Percentiles rank a stretch among this genome's conserved stretches.
These are phyloP conservation scores for Boeremia lycopersici DNA, from an alignment of 2,329 filamentous ascomycete species.

Conservation along the genomic window DNA sequence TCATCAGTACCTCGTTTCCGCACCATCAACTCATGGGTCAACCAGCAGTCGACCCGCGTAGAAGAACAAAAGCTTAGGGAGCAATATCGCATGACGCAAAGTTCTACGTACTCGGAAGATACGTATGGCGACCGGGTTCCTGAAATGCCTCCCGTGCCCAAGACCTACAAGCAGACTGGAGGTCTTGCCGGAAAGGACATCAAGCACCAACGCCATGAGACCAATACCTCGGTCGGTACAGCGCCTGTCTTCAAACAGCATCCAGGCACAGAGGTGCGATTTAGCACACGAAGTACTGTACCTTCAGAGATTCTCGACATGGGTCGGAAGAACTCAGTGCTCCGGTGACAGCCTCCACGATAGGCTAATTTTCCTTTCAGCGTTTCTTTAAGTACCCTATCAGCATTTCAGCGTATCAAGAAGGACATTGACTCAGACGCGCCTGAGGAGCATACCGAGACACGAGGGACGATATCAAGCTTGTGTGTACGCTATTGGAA, in stretches of 20 bases:
- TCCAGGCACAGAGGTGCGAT: constrained; percentile 48
- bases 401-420: constrained; percentile 14
- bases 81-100: constrained; percentile 41
- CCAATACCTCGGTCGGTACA: constrained; percentile 39
- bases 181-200: constrained; percentile 40
- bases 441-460: neutral
- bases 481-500: constrained; percentile 4
- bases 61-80: constrained; percentile 45
- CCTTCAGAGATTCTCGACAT: constrained; percentile 48
- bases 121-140: constrained; percentile 34
- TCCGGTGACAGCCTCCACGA: constrained; percentile 15
- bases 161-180: constrained; percentile 19
- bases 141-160: constrained; percentile 39
- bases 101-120: constrained; percentile 32
- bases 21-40: constrained; percentile 50
- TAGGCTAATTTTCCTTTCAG: neutral
- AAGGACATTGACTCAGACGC: neutral
- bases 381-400: constrained; percentile 9
- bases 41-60: constrained; percentile 46
- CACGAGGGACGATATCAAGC: constrained; percentile 5
- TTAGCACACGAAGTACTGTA: constrained; percentile 46
- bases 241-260: constrained; percentile 50
- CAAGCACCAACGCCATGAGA: constrained; percentile 44
- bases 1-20: constrained; percentile 49
- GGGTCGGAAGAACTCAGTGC: constrained; percentile 29